phyloP scores from a whole-genome alignment of 163 green algal species.

The Coccomyxa subellipsoidea region DNA sequence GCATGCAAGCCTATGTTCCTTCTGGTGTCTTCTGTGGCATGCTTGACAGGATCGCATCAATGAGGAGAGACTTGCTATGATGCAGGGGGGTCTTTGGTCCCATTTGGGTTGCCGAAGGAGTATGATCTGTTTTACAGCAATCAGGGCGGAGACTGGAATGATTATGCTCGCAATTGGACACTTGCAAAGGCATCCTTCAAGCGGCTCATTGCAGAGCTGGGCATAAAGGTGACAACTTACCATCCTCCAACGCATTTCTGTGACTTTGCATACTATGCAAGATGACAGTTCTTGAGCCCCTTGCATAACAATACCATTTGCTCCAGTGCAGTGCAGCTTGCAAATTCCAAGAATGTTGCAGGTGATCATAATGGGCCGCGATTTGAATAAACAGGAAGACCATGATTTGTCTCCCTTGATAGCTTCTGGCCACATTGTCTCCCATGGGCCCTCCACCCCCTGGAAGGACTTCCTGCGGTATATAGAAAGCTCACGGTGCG shows the following conservation, averaged over 20 bases:
- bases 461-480: constrained; percentile 15
- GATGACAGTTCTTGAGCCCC: too few species aligned
- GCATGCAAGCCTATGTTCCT: neutral
- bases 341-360: neutral
- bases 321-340: neutral
- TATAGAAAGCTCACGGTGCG: neutral
- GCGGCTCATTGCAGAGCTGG: constrained; percentile 17
- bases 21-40: too few species aligned
- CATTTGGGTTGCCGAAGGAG: constrained; percentile 22
- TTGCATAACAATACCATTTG: too few species aligned
- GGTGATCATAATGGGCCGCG: constrained; percentile 23
- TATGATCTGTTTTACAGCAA: constrained; percentile 35
- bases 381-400: constrained; percentile 13
- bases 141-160: constrained; percentile 41
- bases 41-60: neutral
- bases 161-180: constrained; percentile 40
- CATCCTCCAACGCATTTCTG: too few species aligned
- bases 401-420: neutral
- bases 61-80: neutral
- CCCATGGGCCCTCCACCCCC: neutral
- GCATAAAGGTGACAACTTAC: constrained; percentile 12
- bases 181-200: constrained; percentile 28
- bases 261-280: too few species aligned
- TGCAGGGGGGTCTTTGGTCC: constrained; percentile 21
- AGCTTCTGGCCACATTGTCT: neutral